Percentiles rank a stretch among this genome's conserved stretches.
phyloP scores from a whole-genome alignment of 371 early-diverging fungal species.

The Apophysomyces trapeziformis region DNA sequence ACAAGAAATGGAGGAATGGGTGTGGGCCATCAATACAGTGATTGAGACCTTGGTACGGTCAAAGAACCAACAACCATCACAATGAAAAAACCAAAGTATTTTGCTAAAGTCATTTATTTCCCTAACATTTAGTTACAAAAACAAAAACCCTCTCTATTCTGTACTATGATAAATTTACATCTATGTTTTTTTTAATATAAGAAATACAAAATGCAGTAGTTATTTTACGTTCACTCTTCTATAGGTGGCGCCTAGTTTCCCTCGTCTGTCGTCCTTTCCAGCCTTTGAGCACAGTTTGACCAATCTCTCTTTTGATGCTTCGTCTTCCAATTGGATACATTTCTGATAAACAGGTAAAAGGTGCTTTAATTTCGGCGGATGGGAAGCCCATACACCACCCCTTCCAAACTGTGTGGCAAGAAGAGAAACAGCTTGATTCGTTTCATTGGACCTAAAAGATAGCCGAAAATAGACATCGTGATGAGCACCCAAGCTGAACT shows the following conservation, averaged over 20 bases:
- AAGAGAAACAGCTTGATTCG: slow-evolving; percentile 35
- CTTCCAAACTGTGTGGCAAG: slow-evolving; percentile 32
- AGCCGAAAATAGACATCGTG: not conserved
- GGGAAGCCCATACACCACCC: slow-evolving; percentile 12
- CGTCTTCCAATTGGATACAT: slow-evolving; percentile 59
- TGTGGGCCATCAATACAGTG: slow-evolving; percentile 44
- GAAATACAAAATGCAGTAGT: not conserved
- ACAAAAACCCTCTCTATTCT: too few species aligned
- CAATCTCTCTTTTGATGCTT: slow-evolving; percentile 42
- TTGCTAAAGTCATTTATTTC: not conserved
- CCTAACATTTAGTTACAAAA: too few species aligned
- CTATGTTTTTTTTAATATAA: not conserved
- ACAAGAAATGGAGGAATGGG: slow-evolving; percentile 54
- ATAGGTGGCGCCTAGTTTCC: slow-evolving; percentile 6
- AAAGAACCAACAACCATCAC: not conserved
- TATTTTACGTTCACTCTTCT: slow-evolving; percentile 7
- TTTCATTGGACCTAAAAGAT: slow-evolving; percentile 31
- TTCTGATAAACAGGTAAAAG: slow-evolving; percentile 57
- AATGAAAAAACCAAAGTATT: not conserved
- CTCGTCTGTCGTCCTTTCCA: slow-evolving; percentile 8
- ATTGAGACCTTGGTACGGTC: slow-evolving; percentile 42
- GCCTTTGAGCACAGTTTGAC: slow-evolving; percentile 41
- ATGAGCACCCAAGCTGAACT: not conserved
- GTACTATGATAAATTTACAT: not conserved
- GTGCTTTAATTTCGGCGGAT: slow-evolving; percentile 44